Evolutionary conservation across 2,329 filamentous ascomycete genomes (phyloP).

Genomic region (Cladophialophora carrionii): DNA sequence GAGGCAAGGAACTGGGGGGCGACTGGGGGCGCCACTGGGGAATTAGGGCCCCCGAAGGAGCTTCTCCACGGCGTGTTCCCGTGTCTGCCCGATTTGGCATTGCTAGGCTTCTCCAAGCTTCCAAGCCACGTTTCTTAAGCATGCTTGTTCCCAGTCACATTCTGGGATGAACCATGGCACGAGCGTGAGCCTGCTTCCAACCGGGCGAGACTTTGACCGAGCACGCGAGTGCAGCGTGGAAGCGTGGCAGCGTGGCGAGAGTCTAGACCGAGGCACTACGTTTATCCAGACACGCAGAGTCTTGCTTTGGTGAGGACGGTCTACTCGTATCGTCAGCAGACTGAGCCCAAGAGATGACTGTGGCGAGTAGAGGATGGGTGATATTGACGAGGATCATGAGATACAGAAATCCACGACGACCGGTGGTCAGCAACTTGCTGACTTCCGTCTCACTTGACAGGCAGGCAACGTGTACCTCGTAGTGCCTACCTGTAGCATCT

Average conservation of each 20-base stretch:
- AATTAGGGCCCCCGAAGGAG: background rate
- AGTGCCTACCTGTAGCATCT: too few species aligned
- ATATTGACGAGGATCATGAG: background rate
- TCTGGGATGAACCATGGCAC: background rate
- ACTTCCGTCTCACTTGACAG: background rate
- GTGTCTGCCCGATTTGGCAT: background rate
- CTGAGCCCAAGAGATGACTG: too few species aligned
- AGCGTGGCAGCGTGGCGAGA: too few species aligned
- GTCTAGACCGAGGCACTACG: too few species aligned
- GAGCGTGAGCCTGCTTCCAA: background rate
- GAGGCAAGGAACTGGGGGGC: background rate
- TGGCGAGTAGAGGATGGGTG: background rate
- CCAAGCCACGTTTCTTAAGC: conserved; percentile 18
- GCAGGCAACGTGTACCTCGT: background rate
- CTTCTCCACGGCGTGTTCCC: conserved; percentile 18
- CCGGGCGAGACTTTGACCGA: background rate
- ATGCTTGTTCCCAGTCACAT: conserved; percentile 5
- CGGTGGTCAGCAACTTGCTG: background rate
- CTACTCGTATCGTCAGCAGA: too few species aligned
- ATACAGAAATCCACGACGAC: background rate
- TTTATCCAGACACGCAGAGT: too few species aligned
- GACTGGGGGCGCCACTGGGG: background rate
- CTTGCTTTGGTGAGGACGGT: too few species aligned
- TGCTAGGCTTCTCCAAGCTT: conserved; percentile 16
- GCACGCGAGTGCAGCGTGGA: too few species aligned